Conservation (phyloP, 805 yeast species). For the Lachancea thermotolerans region DNA sequence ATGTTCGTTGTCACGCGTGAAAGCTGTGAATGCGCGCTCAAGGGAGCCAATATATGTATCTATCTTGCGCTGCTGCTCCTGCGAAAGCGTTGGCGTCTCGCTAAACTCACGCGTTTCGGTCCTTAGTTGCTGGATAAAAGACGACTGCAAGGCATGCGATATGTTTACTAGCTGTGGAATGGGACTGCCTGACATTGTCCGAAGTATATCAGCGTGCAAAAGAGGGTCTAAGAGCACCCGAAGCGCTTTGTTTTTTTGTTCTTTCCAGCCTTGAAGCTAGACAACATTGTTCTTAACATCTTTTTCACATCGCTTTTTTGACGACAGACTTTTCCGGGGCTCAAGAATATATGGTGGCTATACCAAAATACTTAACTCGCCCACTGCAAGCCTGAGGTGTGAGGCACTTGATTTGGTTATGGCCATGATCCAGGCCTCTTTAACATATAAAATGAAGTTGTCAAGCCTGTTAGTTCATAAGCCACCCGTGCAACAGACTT, state of each 20-base stretch:
- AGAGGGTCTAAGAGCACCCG: conserved; percentile 1
- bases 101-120: conserved; percentile 19
- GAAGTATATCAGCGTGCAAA: background rate
- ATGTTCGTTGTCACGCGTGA: conserved; percentile 26
- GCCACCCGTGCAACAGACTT: too few relatives aligned
- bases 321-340: background rate
- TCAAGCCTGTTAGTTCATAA: too few relatives aligned
- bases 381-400: too few relatives aligned
- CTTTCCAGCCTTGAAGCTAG: background rate
- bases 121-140: conserved; percentile 25
- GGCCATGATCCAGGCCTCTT: too few relatives aligned
- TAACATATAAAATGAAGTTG: too few relatives aligned
- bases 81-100: conserved; percentile 9
- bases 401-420: too few relatives aligned
- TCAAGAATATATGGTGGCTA: too few relatives aligned
- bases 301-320: background rate
- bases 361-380: too few relatives aligned
- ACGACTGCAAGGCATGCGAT: conserved; percentile 27
- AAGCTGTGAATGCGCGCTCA: conserved; percentile 18
- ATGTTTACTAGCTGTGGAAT: conserved; percentile 30
- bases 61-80: conserved; percentile 15
- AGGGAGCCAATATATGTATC: conserved; percentile 20
- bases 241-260: background rate
- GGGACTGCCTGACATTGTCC: conserved; percentile 11
- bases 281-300: background rate